Conservation (phyloP, 495 filamentous ascomycete genomes). For the Aspergillus cristatus region DNA sequence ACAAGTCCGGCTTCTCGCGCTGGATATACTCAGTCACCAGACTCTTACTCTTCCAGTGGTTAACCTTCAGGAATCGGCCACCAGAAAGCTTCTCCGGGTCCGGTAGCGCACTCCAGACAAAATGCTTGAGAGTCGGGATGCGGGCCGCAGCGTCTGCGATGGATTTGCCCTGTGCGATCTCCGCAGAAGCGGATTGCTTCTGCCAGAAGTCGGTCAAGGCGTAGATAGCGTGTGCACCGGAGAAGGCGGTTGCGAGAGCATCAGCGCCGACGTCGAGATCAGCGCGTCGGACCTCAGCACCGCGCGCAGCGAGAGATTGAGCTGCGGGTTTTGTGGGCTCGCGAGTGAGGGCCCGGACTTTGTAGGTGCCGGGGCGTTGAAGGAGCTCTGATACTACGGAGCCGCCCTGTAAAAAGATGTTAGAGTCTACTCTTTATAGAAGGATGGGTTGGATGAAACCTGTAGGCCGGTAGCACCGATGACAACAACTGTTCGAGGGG, state of each 20-base stretch:
- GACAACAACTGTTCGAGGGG: constrained; percentile 19
- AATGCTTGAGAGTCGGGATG: constrained; percentile 1
- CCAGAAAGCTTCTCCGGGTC: constrained; percentile 4
- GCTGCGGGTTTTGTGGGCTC: constrained; percentile 8
- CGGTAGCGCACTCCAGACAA: constrained; percentile 8
- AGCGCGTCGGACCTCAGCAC: constrained; percentile 19
- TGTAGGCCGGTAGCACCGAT: constrained; percentile 31
- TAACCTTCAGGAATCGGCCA: constrained; percentile 4
- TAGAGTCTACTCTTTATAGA: not conserved
- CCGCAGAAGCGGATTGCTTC: constrained; percentile 30
- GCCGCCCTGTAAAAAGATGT: constrained; percentile 3
- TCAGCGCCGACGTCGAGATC: constrained; percentile 38
- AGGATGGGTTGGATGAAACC: constrained; percentile 1
- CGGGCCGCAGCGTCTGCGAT: constrained; percentile 38
- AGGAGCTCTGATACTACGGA: constrained; percentile 7
- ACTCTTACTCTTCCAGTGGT: constrained; percentile 11
- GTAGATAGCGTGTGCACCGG: constrained; percentile 47
- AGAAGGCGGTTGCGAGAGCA: constrained; percentile 40
- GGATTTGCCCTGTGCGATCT: constrained; percentile 45
- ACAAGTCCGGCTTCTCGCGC: constrained; percentile 4
- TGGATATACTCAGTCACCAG: constrained; percentile 9
- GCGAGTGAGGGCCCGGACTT: constrained; percentile 18
- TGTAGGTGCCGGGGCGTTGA: constrained; percentile 6
- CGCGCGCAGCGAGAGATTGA: constrained; percentile 6
- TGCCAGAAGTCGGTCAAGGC: constrained; percentile 49